phyloP scores from a whole-genome alignment of 2,329 filamentous ascomycete genomes.

The Neopestalotiopsis clavispora region DNA sequence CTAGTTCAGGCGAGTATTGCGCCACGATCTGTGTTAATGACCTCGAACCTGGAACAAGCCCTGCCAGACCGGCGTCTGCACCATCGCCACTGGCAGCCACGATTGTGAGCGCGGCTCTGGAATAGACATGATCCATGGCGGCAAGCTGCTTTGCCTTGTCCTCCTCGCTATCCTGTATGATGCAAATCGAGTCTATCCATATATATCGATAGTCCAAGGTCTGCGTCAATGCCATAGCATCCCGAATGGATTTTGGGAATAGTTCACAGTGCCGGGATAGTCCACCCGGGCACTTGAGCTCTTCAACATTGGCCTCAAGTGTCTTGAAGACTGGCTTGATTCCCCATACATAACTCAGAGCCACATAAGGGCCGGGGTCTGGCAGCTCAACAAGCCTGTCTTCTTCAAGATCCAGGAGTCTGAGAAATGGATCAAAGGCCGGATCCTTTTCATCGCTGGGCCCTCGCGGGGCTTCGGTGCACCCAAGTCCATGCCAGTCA shows the following conservation, averaged over 20 bases:
- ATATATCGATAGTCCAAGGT: constrained; percentile 19
- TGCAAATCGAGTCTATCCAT: constrained; percentile 16
- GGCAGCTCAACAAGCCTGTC: background rate
- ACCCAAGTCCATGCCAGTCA: background rate
- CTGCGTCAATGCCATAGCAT: background rate
- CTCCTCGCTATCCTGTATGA: background rate
- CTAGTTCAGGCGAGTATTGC: background rate
- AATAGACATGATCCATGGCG: constrained; percentile 11
- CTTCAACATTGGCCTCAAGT: background rate
- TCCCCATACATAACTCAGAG: constrained; percentile 22
- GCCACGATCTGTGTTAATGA: background rate
- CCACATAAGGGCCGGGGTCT: background rate
- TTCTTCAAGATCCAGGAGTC: constrained; percentile 2
- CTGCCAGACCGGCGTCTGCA: constrained; percentile 5
- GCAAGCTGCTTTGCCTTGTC: constrained; percentile 2
- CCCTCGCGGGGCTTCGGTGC: background rate
- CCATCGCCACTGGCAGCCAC: constrained; percentile 5
- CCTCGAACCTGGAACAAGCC: constrained; percentile 15
- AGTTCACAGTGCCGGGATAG: background rate
- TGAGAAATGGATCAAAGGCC: background rate
- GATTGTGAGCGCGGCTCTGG: constrained; percentile 3
- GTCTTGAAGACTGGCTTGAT: constrained; percentile 13
- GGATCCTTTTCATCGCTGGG: background rate
- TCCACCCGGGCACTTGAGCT: background rate
- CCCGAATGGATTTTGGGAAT: background rate